A percentile compares a stretch with the other conserved stretches of the same genome.
These are phyloP conservation scores for Alternaria postmessia DNA, from an alignment of 2,329 filamentous ascomycete genomes.

Conservation along the genomic window DNA sequence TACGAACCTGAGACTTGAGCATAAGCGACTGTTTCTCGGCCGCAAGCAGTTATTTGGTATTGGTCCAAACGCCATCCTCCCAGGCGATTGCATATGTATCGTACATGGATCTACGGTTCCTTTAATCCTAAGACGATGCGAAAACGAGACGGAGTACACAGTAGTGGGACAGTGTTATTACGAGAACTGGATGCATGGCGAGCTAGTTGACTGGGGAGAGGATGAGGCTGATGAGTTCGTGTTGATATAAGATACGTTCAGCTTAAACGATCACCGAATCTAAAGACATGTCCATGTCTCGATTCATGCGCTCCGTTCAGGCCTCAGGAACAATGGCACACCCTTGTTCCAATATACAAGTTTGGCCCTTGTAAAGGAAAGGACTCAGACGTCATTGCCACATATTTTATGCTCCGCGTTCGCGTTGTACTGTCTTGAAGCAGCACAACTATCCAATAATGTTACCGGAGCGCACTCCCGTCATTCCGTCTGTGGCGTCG, in stretches of 20 bases:
- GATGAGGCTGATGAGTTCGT: constrained; percentile 12
- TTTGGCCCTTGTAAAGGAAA: neutral
- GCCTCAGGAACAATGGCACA: neutral
- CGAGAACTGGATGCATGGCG: constrained; percentile 12
- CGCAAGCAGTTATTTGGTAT: neutral
- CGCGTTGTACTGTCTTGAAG: neutral
- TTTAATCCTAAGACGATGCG: constrained; percentile 7
- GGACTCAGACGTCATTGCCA: neutral
- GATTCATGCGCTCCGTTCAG: neutral
- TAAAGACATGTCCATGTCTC: neutral
- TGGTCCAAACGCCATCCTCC: neutral
- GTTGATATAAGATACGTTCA: neutral
- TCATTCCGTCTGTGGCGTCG: constrained; percentile 11
- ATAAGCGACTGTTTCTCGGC: neutral
- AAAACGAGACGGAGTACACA: neutral
- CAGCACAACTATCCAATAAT: neutral
- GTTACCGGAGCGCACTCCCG: constrained; percentile 7
- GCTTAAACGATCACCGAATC: neutral
- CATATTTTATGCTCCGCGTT: neutral
- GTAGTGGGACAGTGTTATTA: constrained; percentile 6
- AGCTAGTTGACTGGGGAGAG: constrained; percentile 13
- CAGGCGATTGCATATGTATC: constrained; percentile 9
- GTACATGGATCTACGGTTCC: constrained; percentile 5
- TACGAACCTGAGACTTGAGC: neutral
- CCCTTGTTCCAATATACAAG: neutral